Base-by-base conservation (phyloP, 495 filamentous ascomycete species). In the Xylaria flabelliformis region DNA sequence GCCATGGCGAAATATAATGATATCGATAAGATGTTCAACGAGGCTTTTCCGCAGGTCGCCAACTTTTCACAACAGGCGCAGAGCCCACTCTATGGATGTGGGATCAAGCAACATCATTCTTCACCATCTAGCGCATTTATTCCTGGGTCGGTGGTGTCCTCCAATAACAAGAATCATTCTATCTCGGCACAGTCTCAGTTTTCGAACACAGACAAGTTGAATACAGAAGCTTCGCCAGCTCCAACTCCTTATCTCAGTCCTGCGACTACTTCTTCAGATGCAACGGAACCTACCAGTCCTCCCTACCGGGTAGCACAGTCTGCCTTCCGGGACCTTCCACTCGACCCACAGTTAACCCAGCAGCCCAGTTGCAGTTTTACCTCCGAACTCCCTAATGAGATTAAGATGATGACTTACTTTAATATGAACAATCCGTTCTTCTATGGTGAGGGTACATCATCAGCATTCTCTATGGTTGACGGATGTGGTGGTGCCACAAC, bases 1-100 rank as follows among this genome's bases (percentile, higher is more conserved):
- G 85, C 62, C 3, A 82, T 84, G 42, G 81, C 88, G 34, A 85
- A 84, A 51, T 83, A 88, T 56, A 77, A 83, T 13, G 81, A 90
- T 55, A 78, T 82, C 21, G 81, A 85, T 24, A 83, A 82, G 19
- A 82, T 85, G 79, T 82, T 88, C 72, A 78, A 80, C 74, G 70
- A 85, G 78, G 69, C 80, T 44, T 81, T 83, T 75, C 74, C 83
- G 79, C 72, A 79, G 75, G 73, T 76, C 55, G 59, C 82, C 80
- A 46, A 77, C 24, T 65, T 72, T 63, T 80, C 74, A 10, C 74
- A 75, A 10, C 69, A 72, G 0, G 19, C 58, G 10, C 62, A 76
- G 56, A 74, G 41, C 58, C 76, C 76, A 32, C 56, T 70, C 34
- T 76, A 78, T 36, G 73, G 72, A 71, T 48, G 71, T 1, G 73